A percentile compares a stretch with the other conserved stretches of the same genome.
phyloP scores from a whole-genome alignment of 176 grass and related monocot species.

The Lolium multiflorum region DNA sequence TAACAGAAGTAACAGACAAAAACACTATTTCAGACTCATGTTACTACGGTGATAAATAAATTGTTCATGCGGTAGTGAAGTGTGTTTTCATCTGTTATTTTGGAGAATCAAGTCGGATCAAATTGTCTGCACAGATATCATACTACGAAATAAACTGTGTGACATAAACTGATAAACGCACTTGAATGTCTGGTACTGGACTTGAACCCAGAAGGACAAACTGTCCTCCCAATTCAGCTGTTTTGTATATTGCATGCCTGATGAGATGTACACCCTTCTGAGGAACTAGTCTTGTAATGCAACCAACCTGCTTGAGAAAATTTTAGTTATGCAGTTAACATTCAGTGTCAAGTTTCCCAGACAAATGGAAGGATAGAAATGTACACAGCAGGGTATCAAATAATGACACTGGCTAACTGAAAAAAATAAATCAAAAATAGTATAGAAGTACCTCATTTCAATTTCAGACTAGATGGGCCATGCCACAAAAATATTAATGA shows the following conservation, averaged over 20 bases:
- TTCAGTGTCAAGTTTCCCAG: slow-evolving; percentile 3
- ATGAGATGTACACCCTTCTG: slow-evolving; percentile 99
- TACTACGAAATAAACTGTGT: slow-evolving; percentile 25
- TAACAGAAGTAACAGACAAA: not conserved
- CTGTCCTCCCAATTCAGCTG: slow-evolving; percentile 87
- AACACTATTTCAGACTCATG: slow-evolving; percentile 9
- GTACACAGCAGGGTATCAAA: slow-evolving; percentile 15
- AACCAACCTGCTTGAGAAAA: slow-evolving; percentile 74
- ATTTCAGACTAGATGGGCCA: not conserved
- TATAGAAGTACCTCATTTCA: not conserved
- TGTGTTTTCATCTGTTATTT: slow-evolving; percentile 10
- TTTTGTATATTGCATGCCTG: slow-evolving; percentile 90
- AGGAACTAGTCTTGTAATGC: slow-evolving; percentile 89
- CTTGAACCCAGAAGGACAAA: slow-evolving; percentile 98
- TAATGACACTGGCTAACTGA: slow-evolving; percentile 1
- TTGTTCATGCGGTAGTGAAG: not conserved
- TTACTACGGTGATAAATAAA: slow-evolving; percentile 27
- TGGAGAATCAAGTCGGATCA: slow-evolving; percentile 17
- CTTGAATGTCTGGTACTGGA: slow-evolving; percentile 90
- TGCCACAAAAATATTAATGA: not conserved
- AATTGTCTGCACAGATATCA: not conserved
- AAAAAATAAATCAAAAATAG: not conserved
- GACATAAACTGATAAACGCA: slow-evolving; percentile 24
- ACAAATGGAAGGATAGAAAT: not conserved
- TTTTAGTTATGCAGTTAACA: slow-evolving; percentile 40